Conservation (phyloP, 345 rosid species). For the Microcos paniculata region DNA sequence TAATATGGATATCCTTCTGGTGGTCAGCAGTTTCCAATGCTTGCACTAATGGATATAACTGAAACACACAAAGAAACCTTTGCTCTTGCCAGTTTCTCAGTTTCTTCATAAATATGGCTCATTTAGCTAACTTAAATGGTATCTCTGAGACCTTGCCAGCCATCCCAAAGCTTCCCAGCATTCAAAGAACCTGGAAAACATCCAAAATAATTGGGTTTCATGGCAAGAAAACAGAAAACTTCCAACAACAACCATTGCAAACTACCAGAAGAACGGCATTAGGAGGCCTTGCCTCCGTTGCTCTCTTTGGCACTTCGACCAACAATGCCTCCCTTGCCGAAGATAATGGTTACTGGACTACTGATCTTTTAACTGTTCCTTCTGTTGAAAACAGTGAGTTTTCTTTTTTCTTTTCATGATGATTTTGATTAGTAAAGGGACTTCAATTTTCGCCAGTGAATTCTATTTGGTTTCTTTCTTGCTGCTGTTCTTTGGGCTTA, state of each 20-base stretch:
- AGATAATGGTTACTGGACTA: conserved; percentile 69
- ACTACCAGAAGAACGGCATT: conserved; percentile 60
- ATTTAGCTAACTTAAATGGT: conserved; percentile 42
- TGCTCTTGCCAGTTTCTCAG: conserved; percentile 10
- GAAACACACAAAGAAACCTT: conserved; percentile 9
- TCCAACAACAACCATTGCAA: conserved; percentile 36
- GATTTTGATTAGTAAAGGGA: neutral
- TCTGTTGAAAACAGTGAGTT: conserved; percentile 67
- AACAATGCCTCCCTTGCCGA: conserved; percentile 50
- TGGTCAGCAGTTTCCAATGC: neutral
- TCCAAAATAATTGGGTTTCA: conserved; percentile 22
- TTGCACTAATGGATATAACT: conserved; percentile 24
- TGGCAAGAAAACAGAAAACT: conserved; percentile 30
- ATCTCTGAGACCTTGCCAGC: conserved; percentile 33
- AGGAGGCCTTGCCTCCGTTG: conserved; percentile 54
- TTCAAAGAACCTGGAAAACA: conserved; percentile 21
- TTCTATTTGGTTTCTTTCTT: neutral
- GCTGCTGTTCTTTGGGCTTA: neutral
- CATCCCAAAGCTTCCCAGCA: conserved; percentile 23
- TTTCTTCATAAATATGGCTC: conserved; percentile 36
- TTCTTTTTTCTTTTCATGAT: neutral
- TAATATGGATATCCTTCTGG: conserved; percentile 7
- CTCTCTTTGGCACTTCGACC: conserved; percentile 35
- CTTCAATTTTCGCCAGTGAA: neutral
- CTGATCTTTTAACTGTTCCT: conserved; percentile 61